Base-by-base conservation (phyloP, 495 filamentous ascomycete genomes). In the Pyrenopolyporus hunteri region DNA sequence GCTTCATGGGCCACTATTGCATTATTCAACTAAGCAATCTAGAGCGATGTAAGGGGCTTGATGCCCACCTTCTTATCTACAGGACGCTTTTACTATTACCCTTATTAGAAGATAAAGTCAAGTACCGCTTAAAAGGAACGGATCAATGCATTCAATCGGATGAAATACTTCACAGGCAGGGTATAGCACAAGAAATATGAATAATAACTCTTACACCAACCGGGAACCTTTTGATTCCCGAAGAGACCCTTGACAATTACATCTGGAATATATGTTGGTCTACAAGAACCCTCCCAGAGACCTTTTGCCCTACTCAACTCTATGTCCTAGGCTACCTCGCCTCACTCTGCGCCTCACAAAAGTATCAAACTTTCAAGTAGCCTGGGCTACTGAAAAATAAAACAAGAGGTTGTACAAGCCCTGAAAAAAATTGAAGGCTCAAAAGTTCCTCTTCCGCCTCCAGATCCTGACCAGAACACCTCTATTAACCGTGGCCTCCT, bases 401-500 rank as follows among this genome's bases (percentile, higher is more conserved):
- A 25, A 9, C 26, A 28, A 35, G 31, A 7, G 51, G 37, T 51
- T 59, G 44, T 59, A 51, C 56, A 59, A 20, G 14, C 11, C 35
- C 31, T 49, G 11, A 20, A 48, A 20, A 48, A 22, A 13, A 23
- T 9, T 47, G 40, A 26, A 20, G 33, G 10, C 23, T 20, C 17
- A 48, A 25, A 16, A 0, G 4, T 26, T n/a, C 46, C 20, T 58
- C 53, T 57, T 13, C 25, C 26, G 39, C 52, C 48, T 29, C 22
- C 4, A 14, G 19, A 36, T 29, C 14, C 49, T 28, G 35, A 19
- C 19, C 6, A 20, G 23, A 11, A 26, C 20, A 9, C 20, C 40
- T 65, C 57, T 60, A 60, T 57, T 29, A 40, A 51, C 51, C 63
- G 28, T 40, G n/a, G 25, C 51, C 37, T 45, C 59, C 42, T 60